Evolutionary conservation across 2,329 filamentous ascomycete species (phyloP), one percentile per base, ranked within the genome.

Genomic region (Fusarium tricinctum): DNA sequence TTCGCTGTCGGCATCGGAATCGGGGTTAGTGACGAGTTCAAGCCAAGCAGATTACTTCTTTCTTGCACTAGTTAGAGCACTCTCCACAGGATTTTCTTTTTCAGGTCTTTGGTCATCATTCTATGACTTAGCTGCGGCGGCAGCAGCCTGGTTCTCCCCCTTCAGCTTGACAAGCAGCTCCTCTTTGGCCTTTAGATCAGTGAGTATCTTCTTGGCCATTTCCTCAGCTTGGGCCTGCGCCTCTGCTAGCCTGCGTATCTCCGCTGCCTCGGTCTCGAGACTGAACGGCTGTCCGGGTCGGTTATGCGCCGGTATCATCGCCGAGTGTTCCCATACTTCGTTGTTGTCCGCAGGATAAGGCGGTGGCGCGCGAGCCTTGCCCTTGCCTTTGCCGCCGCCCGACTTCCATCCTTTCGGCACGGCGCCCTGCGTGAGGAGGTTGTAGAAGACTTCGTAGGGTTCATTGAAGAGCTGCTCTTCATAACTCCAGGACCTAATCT

Each of bases 391-490:
- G 42, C 86, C 87, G 55, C 85, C 85, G 50, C 76, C 74, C 50
- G 77, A 66, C 67, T 78, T 75, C 75, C 78, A 83, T 67, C 80
- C 80, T 68, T 81, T 83, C 50, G 84, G 83, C 7, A 85, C 88
- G 26, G 89, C 88, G 63, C 92, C 92, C 8, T 86, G 85, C 3
- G 94, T 98, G 64, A 99, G 84, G 28, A 93, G 84, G 66, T 97
- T 93, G 80, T 93, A 97, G 76, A 99, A 95, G 45, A 92, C 88
- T 79, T 97, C 93, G 73, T 94, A 96, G 0, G 96, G 96, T 79
- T 99, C 96, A 81, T 97, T 98, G 85, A 99, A 99, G 49, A 98
- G 87, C 69, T 98, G 91, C 76, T 97, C 94, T 79, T 99, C 96
- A 76, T 97, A 93, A 60, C 89, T 90, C 86, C 96, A 95, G 50